These are phyloP conservation scores for Hypholoma sublateritium DNA, from an alignment of 768 basidiomycete species.

Conservation along the genomic window DNA sequence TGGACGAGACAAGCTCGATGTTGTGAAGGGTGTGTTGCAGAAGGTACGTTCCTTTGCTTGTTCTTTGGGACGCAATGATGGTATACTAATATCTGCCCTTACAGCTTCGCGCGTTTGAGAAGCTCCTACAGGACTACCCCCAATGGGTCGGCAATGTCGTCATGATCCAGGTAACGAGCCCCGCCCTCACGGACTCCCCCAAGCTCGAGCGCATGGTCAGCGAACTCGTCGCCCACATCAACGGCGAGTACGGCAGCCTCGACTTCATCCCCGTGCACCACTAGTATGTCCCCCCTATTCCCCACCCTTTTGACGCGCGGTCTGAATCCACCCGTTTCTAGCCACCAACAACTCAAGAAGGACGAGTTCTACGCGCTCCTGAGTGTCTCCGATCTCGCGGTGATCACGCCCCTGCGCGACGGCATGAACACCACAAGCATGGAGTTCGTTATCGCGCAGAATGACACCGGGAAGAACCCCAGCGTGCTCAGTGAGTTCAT, in stretches of 20 bases:
- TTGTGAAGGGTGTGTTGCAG: conserved; percentile 97
- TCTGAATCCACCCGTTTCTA: conserved; percentile 28
- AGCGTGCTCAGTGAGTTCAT: conserved; percentile 96
- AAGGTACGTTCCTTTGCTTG: conserved; percentile 52
- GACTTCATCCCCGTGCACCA: conserved; percentile 98
- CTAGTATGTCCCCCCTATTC: conserved; percentile 64
- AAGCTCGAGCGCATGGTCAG: conserved; percentile 93
- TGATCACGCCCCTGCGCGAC: conserved; percentile 93
- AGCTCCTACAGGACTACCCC: conserved; percentile 89
- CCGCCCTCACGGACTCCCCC: conserved; percentile 87
- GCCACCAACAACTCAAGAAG: conserved; percentile 95
- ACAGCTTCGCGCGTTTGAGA: conserved; percentile 92
- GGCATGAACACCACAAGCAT: conserved; percentile 99
- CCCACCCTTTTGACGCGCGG: background rate
- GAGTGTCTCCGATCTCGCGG: conserved; percentile 88
- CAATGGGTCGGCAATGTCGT: conserved; percentile 93
- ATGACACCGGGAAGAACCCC: conserved; percentile 78
- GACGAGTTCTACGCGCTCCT: conserved; percentile 98
- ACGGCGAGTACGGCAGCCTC: conserved; percentile 90
- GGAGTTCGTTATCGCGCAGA: conserved; percentile 97
- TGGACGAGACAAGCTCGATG: conserved; percentile 95
- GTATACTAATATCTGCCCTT: background rate
- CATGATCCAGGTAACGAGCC: conserved; percentile 91
- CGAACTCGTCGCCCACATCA: conserved; percentile 92
- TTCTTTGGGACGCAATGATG: background rate